Base-by-base conservation (phyloP, 768 basidiomycete genomes). In the Amanita thiersii region DNA sequence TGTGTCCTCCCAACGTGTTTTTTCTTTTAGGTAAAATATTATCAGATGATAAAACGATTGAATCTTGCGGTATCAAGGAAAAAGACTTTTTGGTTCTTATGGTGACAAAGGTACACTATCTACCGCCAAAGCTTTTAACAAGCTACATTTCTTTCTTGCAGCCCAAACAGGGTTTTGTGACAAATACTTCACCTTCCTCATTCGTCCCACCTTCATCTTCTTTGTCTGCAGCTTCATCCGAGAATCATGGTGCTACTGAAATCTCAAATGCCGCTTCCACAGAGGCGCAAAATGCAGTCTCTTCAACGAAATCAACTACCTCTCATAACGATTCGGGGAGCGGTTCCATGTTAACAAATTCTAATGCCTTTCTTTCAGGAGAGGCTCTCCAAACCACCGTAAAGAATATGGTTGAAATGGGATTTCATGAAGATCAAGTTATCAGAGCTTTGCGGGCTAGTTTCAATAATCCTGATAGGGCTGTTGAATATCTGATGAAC, bases 31-130 rank as follows among this genome's bases (percentile, higher is more conserved):
- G 96, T 41, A 93, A 94, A 71, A 84, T 99, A 35, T 73, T 98
- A 15, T 57, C 77, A 7, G 92, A 99, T 59, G 77, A 79, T 45
- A 93, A 92, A 69, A 85, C 84, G 1, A 75, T 99, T 25, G 86
- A 75, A 52, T 83, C 86, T 34, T 86, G 84, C 55, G 79, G 84
- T 40, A 87, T 98, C 70, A 93, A 96, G 67, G 94, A 98, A 64
- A 98, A 96, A 68, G 94, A 96, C 61, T 99, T 99, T 67, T 67
- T 98, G 46, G 96, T 99, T n/a, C 78, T 99, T 31, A 99, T 98
- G 94, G 88, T 97, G 24, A 78, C 91, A 38, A 98, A 96, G 79
- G 93, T 93, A 48, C 38, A 66, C 40, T 21, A 17, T 25, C 28
- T 15, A 30, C 64, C 3, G 52, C 65, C 2, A 52, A 65, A 23